These are phyloP conservation scores for Skeletonema costatum DNA, from an alignment of 108 stramenopile genomes.

Conservation along the genomic window DNA sequence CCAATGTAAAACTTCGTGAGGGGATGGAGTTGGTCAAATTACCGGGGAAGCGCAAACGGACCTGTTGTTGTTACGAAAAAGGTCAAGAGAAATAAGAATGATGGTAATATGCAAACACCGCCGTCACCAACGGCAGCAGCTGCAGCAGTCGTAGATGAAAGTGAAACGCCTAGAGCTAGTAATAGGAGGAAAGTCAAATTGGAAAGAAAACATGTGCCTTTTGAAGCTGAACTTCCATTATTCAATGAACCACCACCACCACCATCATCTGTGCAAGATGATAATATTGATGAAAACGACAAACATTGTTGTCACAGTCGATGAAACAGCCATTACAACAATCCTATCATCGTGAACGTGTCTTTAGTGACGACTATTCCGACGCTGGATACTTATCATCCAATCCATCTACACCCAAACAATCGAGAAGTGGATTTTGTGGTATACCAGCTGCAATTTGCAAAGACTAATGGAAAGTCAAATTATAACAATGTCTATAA, in stretches of 20 bases:
- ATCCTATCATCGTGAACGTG: background rate
- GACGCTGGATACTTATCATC: constrained; percentile 44
- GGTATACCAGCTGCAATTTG: constrained; percentile 19
- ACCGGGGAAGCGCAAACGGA: constrained; percentile 67
- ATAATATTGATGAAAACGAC: background rate
- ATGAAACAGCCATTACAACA: background rate
- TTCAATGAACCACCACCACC: background rate
- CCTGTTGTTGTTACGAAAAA: constrained; percentile 26
- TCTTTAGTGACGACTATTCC: constrained; percentile 15
- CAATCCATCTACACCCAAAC: constrained; percentile 28
- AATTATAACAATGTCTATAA: background rate
- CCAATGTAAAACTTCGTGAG: constrained; percentile 80
- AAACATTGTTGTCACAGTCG: background rate
- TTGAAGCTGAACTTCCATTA: background rate
- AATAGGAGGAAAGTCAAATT: background rate
- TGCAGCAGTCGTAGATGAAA: background rate
- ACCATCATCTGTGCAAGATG: background rate
- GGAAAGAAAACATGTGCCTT: background rate
- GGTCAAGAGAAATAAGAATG: constrained; percentile 36
- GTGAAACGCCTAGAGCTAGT: background rate
- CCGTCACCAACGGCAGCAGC: background rate
- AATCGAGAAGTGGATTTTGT: constrained; percentile 23
- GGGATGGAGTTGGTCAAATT: constrained; percentile 74
- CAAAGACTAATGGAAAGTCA: background rate
- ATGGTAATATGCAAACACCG: background rate